Evolutionary conservation across 129 eudicot genomes (phyloP).

Genomic region (Rutidosis leptorrhynchoides): DNA sequence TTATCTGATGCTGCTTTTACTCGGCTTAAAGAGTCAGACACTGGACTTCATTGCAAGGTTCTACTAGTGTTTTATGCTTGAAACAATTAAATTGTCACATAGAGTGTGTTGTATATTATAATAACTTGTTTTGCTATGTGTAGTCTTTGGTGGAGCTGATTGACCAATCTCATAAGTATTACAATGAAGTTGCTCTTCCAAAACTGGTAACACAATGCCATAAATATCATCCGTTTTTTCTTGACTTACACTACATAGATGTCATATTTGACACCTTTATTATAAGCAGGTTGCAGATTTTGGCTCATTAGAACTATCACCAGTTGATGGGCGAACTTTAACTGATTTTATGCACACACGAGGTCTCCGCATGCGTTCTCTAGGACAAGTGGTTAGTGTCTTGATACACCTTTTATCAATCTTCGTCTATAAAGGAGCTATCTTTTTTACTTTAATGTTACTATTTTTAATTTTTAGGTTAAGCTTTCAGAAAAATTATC

Average conservation of each 20-base stretch:
- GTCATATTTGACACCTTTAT: conserved; percentile 21
- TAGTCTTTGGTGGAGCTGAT: conserved; percentile 86
- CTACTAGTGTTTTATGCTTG: background rate
- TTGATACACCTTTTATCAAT: conserved; percentile 2
- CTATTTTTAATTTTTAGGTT: conserved; percentile 48
- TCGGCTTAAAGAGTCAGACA: conserved; percentile 85
- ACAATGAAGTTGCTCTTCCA: conserved; percentile 91
- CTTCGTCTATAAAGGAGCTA: conserved; percentile 3
- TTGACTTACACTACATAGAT: conserved; percentile 10
- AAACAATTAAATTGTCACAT: conserved; percentile 7
- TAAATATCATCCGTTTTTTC: conserved; percentile 5
- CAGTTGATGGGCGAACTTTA: conserved; percentile 96
- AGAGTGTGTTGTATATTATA: background rate
- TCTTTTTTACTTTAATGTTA: conserved; percentile 17
- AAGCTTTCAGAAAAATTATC: conserved; percentile 95
- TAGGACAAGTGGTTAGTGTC: conserved; percentile 89
- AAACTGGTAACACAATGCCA: conserved; percentile 66
- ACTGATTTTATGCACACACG: conserved; percentile 99
- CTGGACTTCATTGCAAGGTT: conserved; percentile 96
- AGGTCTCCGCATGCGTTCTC: conserved; percentile 98
- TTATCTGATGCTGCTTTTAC: conserved; percentile 84
- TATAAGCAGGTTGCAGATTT: conserved; percentile 88
- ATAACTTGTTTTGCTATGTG: conserved; percentile 34
- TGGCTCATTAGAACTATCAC: conserved; percentile 99
- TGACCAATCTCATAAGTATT: conserved; percentile 76